Evolutionary conservation across 2,329 filamentous ascomycete genomes (phyloP), one percentile per base, ranked within the genome.

Genomic region (Verticillium albo-atrum): DNA sequence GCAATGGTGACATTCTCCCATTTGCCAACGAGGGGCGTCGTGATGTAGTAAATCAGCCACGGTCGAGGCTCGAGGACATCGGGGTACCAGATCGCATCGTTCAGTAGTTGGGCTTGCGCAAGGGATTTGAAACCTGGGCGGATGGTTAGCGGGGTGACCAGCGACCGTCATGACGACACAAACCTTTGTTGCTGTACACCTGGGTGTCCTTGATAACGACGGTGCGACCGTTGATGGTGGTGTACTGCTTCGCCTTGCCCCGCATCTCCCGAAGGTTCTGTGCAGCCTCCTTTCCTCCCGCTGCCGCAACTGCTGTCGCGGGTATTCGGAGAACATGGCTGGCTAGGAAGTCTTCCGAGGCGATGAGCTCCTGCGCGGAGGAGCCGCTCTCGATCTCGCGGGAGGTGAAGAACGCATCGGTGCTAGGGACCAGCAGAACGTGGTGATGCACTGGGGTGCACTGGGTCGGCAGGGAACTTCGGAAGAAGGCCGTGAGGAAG

Each of bases 401-500:
- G 73, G 87, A 89, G 70, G 89, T 91, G 70, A 97, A 85, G 70
- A 99, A 87, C 66, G 92, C 89, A 77, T 98, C 94, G 71, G 94
- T 97, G 58, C 90, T 90, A 54, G 95, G 95, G 37, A 98, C 94
- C 56, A 99, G 89, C 59, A 99, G 85, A 69, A 99, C 87, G 81
- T 98, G 91, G 75, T 96, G 91, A 75, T 95, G 90, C 65, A 92
- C 85, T 58, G 95, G 93, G 64, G 89, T 86, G 82, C 95, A 98
- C 87, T 98, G 94, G 70, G 89, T 82, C 68, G 90, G 89, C 73
- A 97, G 85, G 75, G 91, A 88, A 85, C 92, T 98, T 82, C 92
- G 92, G 85, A 97, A 97, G 87, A 99, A 98, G 83, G 94, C 92
- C 82, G 91, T 89, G 77, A 99, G 85, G 79, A 97, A 98, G 75